Evolutionary conservation across 139 green algal species (phyloP).

Genomic region (Diplosphaera chodatii): DNA sequence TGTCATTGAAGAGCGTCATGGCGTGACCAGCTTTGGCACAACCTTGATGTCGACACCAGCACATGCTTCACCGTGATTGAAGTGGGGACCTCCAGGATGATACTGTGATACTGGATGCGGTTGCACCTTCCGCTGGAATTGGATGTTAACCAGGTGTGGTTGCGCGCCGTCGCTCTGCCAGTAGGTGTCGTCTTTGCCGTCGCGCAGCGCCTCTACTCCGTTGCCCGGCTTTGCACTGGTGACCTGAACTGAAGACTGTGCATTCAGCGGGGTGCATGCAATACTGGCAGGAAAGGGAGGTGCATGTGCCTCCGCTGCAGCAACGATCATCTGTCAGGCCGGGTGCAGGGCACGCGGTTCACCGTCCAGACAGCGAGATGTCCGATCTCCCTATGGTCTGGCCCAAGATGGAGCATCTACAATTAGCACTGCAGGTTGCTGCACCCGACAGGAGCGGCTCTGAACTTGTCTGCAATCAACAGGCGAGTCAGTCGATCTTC

Average conservation of each 20-base stretch:
- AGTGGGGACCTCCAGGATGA: neutral
- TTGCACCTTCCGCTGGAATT: slow-evolving; percentile 79
- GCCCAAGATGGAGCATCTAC: neutral
- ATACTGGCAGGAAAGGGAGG: no score
- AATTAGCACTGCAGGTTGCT: no score
- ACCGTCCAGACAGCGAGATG: slow-evolving; percentile 76
- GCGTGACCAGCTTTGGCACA: no score
- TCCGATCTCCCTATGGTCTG: slow-evolving; percentile 59
- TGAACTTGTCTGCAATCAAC: no score
- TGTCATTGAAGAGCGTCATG: neutral
- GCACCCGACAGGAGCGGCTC: no score
- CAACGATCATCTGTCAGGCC: no score
- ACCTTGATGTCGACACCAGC: no score
- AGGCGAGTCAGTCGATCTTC: no score
- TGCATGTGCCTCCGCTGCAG: no score
- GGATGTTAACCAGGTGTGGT: slow-evolving; percentile 89
- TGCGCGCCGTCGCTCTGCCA: slow-evolving; percentile 92
- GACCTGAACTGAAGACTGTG: slow-evolving; percentile 32
- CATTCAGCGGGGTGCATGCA: no score
- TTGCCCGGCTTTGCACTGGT: slow-evolving; percentile 93
- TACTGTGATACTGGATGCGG: neutral
- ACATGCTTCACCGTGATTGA: no score
- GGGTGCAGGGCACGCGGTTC: no score
- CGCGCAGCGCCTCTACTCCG: slow-evolving; percentile 89
- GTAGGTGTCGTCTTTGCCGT: slow-evolving; percentile 86